Percentiles rank a stretch among this genome's conserved stretches.
These are phyloP conservation scores for Rhododendron ovatum DNA, from an alignment of 148 eudicot species.

Conservation along the genomic window DNA sequence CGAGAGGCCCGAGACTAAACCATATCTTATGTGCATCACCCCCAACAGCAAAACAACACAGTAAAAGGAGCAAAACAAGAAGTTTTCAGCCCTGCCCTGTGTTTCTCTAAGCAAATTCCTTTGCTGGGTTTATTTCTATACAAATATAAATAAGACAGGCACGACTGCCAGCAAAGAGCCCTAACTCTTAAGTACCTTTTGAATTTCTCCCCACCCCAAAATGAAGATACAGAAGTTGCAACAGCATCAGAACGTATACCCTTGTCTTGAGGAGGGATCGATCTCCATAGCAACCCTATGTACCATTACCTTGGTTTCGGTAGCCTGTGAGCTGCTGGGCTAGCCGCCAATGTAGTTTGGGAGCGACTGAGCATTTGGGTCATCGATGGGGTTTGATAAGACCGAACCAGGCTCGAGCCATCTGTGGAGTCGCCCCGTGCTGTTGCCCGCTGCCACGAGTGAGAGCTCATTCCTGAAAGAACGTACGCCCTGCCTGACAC, in stretches of 20 bases:
- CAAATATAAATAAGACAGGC: conserved; percentile 16
- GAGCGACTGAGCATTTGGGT: conserved; percentile 65
- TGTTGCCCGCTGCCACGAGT: conserved; percentile 92
- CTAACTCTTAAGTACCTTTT: background rate
- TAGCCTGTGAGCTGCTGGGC: conserved; percentile 36
- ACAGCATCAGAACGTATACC: background rate
- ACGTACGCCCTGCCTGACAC: conserved; percentile 82
- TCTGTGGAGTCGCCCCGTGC: conserved; percentile 68
- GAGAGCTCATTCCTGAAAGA: conserved; percentile 90
- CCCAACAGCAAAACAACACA: conserved; percentile 23
- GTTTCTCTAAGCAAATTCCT: conserved; percentile 5
- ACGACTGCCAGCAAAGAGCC: conserved; percentile 13
- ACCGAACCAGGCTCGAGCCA: conserved; percentile 44
- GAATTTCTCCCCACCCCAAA: conserved; percentile 12
- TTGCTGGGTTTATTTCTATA: conserved; percentile 23
- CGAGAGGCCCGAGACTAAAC: background rate
- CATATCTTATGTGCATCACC: conserved; percentile 43
- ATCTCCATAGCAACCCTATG: background rate
- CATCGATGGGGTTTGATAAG: conserved; percentile 71
- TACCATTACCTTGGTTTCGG: conserved; percentile 39
- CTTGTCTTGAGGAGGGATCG: background rate
- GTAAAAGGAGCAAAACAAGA: conserved; percentile 8
- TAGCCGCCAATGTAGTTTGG: conserved; percentile 48
- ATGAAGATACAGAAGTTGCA: background rate
- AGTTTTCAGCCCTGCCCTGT: conserved; percentile 13